Evolutionary conservation across 2,329 filamentous ascomycete genomes (phyloP), one percentile per base, ranked within the genome.

Genomic region (Paraphoma sp.): DNA sequence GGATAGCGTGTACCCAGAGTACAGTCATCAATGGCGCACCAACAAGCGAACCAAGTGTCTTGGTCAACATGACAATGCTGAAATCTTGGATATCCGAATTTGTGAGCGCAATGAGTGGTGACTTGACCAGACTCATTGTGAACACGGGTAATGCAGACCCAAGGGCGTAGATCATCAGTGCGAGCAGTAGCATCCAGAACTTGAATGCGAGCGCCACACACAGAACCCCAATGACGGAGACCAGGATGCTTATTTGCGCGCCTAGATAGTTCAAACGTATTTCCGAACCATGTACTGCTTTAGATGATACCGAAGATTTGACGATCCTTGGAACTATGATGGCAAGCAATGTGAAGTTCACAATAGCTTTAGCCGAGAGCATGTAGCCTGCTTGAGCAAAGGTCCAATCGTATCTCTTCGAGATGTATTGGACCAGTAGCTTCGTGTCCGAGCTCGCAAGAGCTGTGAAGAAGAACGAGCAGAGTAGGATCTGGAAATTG

Each of bases 71-170:
- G 14, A 76, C 70, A 18, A 78, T 73, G 44, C 71, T 75, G 46
- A 76, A 76, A 49, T 76, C 74, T 50, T 75, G 70, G 8, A 67
- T 65, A 18, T 72, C 64, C 2, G 64, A 68, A 18, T 68, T 58
- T 12, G 57, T 52, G 0, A 72, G 45, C 3, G 73, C 68, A 18
- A 77, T 69, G 6, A 73, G 60, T 2, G 67, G 65, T 6, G 71
- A 72, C 50, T 76, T 75, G 29, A 77, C 72, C 6, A 77, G 62
- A 6, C 73, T 75, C 68, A 76, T 75, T 0, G 73, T 75, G 53
- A 78, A 78, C 5, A 76, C 73, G 0, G 75, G 74, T 12, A 77
- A 62, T 8, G 75, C 74, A 9, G 75, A 78, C 10, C 75, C 75
- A 8, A 76, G 57, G 9, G 75, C 75, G 47, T 78, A 78, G 10